Base-by-base conservation (phyloP, 2,329 filamentous ascomycete species). In the Fusarium sp. region DNA sequence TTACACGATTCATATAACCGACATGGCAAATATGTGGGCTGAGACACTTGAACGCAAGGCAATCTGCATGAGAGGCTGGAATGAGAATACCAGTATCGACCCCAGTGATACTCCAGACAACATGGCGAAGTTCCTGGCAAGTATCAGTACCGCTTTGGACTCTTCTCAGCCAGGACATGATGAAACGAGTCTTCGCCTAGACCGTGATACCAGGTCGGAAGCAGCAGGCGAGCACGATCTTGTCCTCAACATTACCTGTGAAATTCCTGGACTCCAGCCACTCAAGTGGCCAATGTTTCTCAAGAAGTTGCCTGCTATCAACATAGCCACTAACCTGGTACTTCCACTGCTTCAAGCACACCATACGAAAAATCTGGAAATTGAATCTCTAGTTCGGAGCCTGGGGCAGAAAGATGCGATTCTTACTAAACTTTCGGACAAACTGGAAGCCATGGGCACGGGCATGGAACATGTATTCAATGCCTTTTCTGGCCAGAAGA, bases 11-110 rank as follows among this genome's bases (percentile, higher is more conserved):
- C 84, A 88, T 62, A 76, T 95, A 41, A 93, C 91, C 4, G 92
- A 95, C 76, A 84, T 94, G 63, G 89, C 87, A 75, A 87, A 90
- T 70, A 82, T 94, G n/a, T 96, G 92, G 92, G 80, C 82, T 27
- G 92, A 94, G 79, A 83, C 78, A 11, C 80, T 94, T 24, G 85
- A 89, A 59, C 83, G 88, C 24, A 83, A 82, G n/a, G 84, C 82
- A 13, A 91, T 95, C 60, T 85, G 90, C 58, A 81, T 84, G 63
- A 87, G 91, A 63, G 91, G 88, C 30, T 83, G 87, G 59, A 80
- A 86, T 25, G 85, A 90, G 71, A 85, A 89, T 72, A 92, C 90
- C 18, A 90, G 87, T 65, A 94, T 95, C 65, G 92, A 95, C 76
- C 90, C 92, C 2, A 89, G 86, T 75, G 89, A 91, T 70, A 90